A percentile compares a stretch with the other conserved stretches of the same genome.
Conservation (phyloP, 768 basidiomycete genomes). For the Hemileccinum rubropunctum region DNA sequence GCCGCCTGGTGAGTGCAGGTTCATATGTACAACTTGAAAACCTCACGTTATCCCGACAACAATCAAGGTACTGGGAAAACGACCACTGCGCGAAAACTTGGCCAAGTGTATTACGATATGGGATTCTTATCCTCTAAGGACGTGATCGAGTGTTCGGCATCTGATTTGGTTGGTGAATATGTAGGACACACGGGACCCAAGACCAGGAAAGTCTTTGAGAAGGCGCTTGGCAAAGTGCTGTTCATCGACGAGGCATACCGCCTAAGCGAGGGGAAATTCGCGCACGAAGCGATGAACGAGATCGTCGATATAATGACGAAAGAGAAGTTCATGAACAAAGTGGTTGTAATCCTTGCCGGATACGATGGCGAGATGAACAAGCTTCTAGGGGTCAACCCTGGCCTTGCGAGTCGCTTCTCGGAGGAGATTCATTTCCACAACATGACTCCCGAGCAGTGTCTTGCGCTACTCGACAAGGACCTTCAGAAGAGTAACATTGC, state of each 20-base stretch:
- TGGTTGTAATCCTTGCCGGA: constrained; percentile 69
- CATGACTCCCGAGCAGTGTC: constrained; percentile 50
- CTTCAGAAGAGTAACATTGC: constrained; percentile 42
- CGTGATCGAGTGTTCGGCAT: constrained; percentile 66
- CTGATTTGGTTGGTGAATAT: constrained; percentile 69
- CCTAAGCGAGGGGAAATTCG: constrained; percentile 59
- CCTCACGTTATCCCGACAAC: no score
- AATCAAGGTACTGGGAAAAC: constrained; percentile 57
- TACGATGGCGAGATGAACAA: constrained; percentile 68
- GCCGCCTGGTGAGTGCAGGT: constrained; percentile 50
- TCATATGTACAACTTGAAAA: no score
- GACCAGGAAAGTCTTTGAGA: constrained; percentile 56
- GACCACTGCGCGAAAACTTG: constrained; percentile 60
- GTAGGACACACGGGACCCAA: constrained; percentile 75
- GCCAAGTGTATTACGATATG: constrained; percentile 65
- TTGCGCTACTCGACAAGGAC: constrained; percentile 49
- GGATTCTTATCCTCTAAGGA: constrained; percentile 51
- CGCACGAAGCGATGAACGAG: constrained; percentile 73
- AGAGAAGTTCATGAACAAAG: constrained; percentile 52
- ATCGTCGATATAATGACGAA: constrained; percentile 65
- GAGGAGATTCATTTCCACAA: constrained; percentile 57
- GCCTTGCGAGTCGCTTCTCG: constrained; percentile 69
- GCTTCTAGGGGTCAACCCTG: constrained; percentile 57
- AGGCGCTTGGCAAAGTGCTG: constrained; percentile 63
- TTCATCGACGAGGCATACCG: constrained; percentile 77